Conservation (phyloP, 495 filamentous ascomycete species). For the Xylaria grammica region DNA sequence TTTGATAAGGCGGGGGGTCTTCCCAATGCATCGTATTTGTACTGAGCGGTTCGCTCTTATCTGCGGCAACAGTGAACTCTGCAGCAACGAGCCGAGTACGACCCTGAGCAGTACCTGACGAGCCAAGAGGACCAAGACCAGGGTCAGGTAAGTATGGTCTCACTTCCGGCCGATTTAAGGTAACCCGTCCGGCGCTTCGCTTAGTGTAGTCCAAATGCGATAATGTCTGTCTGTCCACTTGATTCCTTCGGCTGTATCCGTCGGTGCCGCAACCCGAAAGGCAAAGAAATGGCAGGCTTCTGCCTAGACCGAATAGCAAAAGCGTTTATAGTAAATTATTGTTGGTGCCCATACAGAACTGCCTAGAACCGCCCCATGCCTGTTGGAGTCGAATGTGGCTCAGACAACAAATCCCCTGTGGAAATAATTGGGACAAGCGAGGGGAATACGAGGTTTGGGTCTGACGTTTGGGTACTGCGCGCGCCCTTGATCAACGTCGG, state of each 20-base stretch:
- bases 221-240: background rate
- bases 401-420: background rate
- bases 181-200: background rate
- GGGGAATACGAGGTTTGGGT: constrained; percentile 17
- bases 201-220: background rate
- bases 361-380: too few relatives aligned
- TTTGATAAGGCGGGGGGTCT: constrained; percentile 15
- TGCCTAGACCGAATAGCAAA: background rate
- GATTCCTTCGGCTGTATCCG: background rate
- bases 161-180: constrained; percentile 5
- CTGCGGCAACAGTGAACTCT: background rate
- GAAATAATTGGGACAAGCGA: background rate
- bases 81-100: background rate
- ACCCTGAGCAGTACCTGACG: too few relatives aligned
- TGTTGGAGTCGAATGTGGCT: constrained; percentile 5
- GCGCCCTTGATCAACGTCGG: too few relatives aligned
- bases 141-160: background rate
- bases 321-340: background rate
- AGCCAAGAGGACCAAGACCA: background rate
- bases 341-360: background rate
- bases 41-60: background rate
- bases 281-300: constrained; percentile 11
- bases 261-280: background rate
- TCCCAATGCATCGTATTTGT: constrained; percentile 36
- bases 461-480: background rate